Percentiles rank a stretch among this genome's conserved stretches.
These are phyloP conservation scores for Neurospora sp. DNA, from an alignment of 495 filamentous ascomycete species.

Conservation along the genomic window DNA sequence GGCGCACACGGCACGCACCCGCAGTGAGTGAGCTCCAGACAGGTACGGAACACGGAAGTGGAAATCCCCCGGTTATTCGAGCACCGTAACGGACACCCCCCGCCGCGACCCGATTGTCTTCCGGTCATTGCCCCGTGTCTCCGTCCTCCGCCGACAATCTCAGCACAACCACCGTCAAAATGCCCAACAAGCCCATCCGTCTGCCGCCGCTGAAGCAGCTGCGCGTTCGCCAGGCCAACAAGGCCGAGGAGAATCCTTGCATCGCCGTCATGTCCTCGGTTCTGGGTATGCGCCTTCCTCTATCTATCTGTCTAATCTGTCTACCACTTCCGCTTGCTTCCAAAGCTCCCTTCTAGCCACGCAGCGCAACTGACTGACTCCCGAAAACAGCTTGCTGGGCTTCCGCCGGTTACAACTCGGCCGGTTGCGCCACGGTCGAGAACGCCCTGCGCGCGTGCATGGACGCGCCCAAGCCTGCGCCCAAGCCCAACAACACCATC, in stretches of 20 bases:
- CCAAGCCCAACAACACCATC: conserved; percentile 71
- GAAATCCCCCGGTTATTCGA: not conserved
- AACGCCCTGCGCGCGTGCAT: conserved; percentile 80
- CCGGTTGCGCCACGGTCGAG: conserved; percentile 73
- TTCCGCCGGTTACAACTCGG: conserved; percentile 61
- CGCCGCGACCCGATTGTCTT: conserved; percentile 9
- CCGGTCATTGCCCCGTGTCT: not conserved
- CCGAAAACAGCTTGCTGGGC: conserved; percentile 76
- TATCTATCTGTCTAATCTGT: no score
- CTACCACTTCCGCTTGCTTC: no score
- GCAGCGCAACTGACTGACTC: no score
- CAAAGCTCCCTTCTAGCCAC: no score
- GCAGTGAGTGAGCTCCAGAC: not conserved
- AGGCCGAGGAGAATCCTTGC: conserved; percentile 67
- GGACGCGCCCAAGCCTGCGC: conserved; percentile 65
- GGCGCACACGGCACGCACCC: not conserved
- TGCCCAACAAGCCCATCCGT: conserved; percentile 48
- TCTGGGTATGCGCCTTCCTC: conserved; percentile 45
- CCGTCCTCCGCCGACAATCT: not conserved
- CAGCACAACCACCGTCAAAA: not conserved
- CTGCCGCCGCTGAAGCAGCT: conserved; percentile 80
- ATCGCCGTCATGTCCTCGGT: conserved; percentile 79
- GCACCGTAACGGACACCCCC: not conserved
- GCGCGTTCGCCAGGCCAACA: conserved; percentile 74
- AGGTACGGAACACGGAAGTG: not conserved